phyloP scores from a whole-genome alignment of 2,329 filamentous ascomycete genomes.

The Pseudocercospora crystallina region DNA sequence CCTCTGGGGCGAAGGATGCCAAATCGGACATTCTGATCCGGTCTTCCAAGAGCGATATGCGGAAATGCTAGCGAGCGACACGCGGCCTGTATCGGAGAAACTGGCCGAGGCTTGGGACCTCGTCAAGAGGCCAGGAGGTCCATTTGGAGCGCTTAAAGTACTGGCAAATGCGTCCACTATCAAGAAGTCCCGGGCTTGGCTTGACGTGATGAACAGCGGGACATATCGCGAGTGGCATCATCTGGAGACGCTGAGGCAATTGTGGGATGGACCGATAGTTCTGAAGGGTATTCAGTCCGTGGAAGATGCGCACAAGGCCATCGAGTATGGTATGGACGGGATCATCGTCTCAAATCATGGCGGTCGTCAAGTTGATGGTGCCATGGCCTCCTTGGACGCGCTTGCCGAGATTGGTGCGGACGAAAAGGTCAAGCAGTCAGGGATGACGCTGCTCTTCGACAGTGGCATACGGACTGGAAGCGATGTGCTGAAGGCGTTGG shows the following conservation, averaged over 20 bases:
- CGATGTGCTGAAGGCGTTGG: conserved; percentile 54
- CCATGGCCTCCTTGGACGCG: conserved; percentile 53
- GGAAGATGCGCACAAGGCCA: conserved; percentile 49
- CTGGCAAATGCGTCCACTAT: conserved; percentile 36
- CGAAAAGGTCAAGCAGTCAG: conserved; percentile 47
- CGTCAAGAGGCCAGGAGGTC: conserved; percentile 37
- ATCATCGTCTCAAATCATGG: conserved; percentile 58
- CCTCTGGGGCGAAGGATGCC: conserved; percentile 50
- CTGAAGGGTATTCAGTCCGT: conserved; percentile 60
- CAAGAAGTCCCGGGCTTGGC: conserved; percentile 39
- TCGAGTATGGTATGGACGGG: conserved; percentile 50
- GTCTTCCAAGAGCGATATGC: conserved; percentile 57
- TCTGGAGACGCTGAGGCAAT: conserved; percentile 55
- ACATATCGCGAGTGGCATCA: conserved; percentile 57
- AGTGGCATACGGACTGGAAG: conserved; percentile 51
- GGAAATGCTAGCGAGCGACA: conserved; percentile 40
- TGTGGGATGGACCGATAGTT: conserved; percentile 66
- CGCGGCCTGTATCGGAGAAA: conserved; percentile 33
- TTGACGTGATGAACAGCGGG: conserved; percentile 36
- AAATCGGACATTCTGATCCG: conserved; percentile 57
- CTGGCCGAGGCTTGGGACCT: conserved; percentile 39
- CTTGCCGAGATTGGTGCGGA: conserved; percentile 63
- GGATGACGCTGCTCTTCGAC: conserved; percentile 51
- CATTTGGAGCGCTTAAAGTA: conserved; percentile 35
- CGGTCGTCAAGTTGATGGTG: conserved; percentile 53